These are phyloP conservation scores for Eimeria acervulina DNA, from an alignment of 169 alveolate species.

Conservation along the genomic window DNA sequence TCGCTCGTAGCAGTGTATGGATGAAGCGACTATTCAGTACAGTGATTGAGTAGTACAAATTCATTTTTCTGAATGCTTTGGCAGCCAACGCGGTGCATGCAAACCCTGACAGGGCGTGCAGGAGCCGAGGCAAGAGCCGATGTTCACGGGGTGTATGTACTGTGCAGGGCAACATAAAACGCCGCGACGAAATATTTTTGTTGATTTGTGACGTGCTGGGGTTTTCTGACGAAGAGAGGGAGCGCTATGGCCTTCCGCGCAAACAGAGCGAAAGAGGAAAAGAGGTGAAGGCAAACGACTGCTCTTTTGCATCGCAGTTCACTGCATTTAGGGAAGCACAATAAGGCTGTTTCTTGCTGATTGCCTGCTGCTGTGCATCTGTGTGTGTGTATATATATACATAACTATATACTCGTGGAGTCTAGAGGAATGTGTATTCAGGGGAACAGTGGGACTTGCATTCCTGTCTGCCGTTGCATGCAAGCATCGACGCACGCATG, in stretches of 20 bases:
- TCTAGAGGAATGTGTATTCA: not conserved
- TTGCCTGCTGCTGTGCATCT: not conserved
- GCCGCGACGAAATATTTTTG: constrained; percentile 70
- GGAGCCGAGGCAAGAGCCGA: not conserved
- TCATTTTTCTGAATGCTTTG: not conserved
- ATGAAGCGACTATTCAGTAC: not conserved
- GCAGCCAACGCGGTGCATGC: not conserved
- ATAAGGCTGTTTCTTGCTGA: not conserved
- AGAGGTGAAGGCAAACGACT: not conserved
- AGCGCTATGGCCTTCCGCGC: constrained; percentile 48
- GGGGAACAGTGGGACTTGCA: not conserved
- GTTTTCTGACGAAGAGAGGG: constrained; percentile 68
- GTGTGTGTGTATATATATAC: not conserved
- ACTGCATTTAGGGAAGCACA: not conserved
- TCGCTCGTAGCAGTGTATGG: not conserved
- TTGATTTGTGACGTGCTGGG: constrained; percentile 74
- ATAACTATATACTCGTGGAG: not conserved
- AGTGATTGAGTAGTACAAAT: not conserved
- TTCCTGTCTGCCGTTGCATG: not conserved
- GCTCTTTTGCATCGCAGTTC: not conserved
- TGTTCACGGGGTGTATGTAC: not conserved
- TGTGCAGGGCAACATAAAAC: constrained; percentile 65
- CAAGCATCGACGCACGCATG: not conserved
- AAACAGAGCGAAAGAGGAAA: constrained; percentile 4
- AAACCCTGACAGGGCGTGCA: not conserved